Evolutionary conservation across 129 eudicot genomes (phyloP).

Genomic region (Escallonia herrerae): DNA sequence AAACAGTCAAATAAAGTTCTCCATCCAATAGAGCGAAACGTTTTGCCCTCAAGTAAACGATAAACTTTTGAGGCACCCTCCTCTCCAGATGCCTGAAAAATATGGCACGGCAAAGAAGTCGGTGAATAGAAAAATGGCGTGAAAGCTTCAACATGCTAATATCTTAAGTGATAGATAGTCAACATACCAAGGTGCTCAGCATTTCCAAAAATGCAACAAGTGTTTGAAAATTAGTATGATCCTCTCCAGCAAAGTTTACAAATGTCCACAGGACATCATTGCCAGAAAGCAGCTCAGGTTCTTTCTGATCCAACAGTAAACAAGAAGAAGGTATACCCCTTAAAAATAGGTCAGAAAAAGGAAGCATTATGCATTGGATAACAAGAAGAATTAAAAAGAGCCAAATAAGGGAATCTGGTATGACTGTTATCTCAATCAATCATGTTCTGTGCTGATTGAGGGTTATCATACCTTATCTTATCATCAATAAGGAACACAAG

Average conservation of each 20-base stretch:
- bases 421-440: too few relatives aligned
- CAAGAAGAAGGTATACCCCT: background rate
- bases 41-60: slow-evolving; percentile 76
- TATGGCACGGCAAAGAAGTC: slow-evolving; percentile 7
- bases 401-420: background rate
- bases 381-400: background rate
- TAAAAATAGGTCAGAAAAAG: background rate
- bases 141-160: background rate
- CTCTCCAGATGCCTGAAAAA: slow-evolving; percentile 65
- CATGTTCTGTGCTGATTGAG: too few relatives aligned
- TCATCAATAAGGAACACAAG: background rate
- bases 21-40: slow-evolving; percentile 89
- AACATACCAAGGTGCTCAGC: slow-evolving; percentile 82
- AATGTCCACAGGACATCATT: slow-evolving; percentile 97
- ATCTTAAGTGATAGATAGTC: background rate
- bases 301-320: slow-evolving; percentile 46
- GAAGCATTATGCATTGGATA: too few relatives aligned
- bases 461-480: background rate
- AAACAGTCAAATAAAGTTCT: slow-evolving; percentile 78
- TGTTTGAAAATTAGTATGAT: slow-evolving; percentile 87
- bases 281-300: slow-evolving; percentile 85
- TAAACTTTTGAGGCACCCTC: slow-evolving; percentile 90
- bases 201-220: slow-evolving; percentile 94
- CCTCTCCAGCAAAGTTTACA: slow-evolving; percentile 94
- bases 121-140: background rate